Evolutionary conservation across 352 stramenopile genomes (phyloP).

Genomic region (Phytophthora sp.): DNA sequence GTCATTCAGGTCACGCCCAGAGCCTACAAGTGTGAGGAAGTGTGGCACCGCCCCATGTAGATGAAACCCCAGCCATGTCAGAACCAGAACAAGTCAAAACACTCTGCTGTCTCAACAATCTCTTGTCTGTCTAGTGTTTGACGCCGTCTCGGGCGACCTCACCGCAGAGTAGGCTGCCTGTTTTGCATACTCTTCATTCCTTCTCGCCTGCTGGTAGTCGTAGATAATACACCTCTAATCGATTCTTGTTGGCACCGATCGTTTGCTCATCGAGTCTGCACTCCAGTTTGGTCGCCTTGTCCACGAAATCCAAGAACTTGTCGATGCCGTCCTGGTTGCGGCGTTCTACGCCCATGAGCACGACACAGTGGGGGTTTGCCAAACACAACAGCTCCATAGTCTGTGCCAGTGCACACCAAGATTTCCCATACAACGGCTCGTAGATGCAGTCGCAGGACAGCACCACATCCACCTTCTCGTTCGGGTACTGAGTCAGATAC

Average conservation of each 20-base stretch:
- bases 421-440: constrained; percentile 93
- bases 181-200: constrained; percentile 19
- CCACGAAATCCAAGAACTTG: constrained; percentile 76
- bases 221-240: constrained; percentile 76
- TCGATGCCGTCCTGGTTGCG: constrained; percentile 84
- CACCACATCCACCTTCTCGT: constrained; percentile 88
- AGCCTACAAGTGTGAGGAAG: constrained; percentile 95
- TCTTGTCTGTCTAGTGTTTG: constrained; percentile 21
- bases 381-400: constrained; percentile 85
- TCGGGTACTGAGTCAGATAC: constrained; percentile 58
- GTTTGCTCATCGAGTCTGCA: constrained; percentile 56
- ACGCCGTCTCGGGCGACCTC: no score
- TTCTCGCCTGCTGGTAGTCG: constrained; percentile 24
- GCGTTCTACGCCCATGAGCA: constrained; percentile 81
- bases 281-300: constrained; percentile 48
- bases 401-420: constrained; percentile 87
- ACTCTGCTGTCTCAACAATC: background rate
- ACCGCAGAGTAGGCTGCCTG: no score
- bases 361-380: constrained; percentile 56
- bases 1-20: constrained; percentile 96
- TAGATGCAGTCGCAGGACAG: constrained; percentile 96
- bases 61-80: constrained; percentile 23
- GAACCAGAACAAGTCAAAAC: constrained; percentile 18
- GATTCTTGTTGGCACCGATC: constrained; percentile 57
- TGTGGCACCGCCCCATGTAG: constrained; percentile 91